Percentiles rank a stretch among this genome's conserved stretches.
Evolutionary conservation across 306 rosid species (phyloP).

Genomic region (Castanea sativa): DNA sequence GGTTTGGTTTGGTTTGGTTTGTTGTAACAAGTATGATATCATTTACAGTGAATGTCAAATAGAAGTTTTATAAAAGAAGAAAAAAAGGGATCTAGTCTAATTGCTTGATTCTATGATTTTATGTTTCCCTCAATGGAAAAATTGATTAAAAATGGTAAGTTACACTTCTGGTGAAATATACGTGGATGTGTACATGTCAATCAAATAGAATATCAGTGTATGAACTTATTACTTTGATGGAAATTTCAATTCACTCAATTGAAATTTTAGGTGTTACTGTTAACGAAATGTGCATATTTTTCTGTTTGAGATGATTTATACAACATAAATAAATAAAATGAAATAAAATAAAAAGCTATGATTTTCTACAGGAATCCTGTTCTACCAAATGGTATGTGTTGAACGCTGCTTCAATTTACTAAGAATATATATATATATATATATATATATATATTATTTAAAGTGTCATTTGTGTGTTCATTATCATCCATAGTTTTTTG

Average conservation of each 20-base stretch:
- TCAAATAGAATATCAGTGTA: not conserved
- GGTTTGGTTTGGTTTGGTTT: conserved; percentile 2
- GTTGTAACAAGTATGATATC: conserved; percentile 4
- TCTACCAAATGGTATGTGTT: not conserved
- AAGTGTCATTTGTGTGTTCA: not conserved
- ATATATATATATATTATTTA: too few species aligned
- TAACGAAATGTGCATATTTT: not conserved
- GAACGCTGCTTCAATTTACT: not conserved
- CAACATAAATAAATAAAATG: not conserved
- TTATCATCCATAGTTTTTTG: not conserved
- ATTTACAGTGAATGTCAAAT: too few species aligned
- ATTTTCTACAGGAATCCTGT: not conserved
- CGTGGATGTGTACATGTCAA: not conserved
- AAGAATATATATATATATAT: too few species aligned
- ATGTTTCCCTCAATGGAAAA: too few species aligned
- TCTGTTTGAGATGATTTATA: not conserved
- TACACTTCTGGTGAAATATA: not conserved
- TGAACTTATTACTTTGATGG: not conserved
- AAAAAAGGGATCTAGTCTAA: too few species aligned
- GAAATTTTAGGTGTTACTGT: not conserved
- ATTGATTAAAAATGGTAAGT: too few species aligned
- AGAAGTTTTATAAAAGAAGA: too few species aligned
- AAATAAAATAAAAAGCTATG: not conserved
- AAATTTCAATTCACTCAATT: not conserved
- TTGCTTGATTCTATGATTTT: too few species aligned